Base-by-base conservation (phyloP, 495 filamentous ascomycete genomes). In the Neurospora sp. region DNA sequence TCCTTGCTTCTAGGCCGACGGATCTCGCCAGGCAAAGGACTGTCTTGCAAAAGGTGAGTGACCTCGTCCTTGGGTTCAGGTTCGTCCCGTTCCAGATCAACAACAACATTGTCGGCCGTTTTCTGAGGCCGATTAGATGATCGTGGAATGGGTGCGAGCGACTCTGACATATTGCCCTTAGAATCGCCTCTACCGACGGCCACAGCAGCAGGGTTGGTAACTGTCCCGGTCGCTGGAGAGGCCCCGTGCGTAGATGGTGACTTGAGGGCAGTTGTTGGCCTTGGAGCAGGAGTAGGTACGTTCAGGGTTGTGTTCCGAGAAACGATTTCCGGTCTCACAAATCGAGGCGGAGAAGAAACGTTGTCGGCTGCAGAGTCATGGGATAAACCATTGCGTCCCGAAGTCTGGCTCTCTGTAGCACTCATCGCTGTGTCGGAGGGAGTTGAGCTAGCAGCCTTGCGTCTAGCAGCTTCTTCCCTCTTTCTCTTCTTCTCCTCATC, bases 401-500 rank as follows among this genome's bases (percentile, higher is more conserved):
- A 0, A n/a, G 8, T 27, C n/a, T 46, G 69, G 20, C 31, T 40
- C 12, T 70, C 70, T 5, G 31, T 20, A 1, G 72, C 37, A 18
- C 44, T 59, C 31, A 12, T 27, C 7, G 18, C 10, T 11, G 20
- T 23, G 11, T 59, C 69, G 23, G 71, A 23, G 11, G 42, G 31
- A 35, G 70, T 35, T 69, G 44, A 38, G 44, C 42, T 59, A 14
- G 20, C 44, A 35, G 20, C 42, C 23, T 46, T 59, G 42, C 31
- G 31, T 69, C 42, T 72, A 35, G 71, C 71, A 69, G 42, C 42
- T 37, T 69, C 38, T 16, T 69, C 75, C 9, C 54, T 76, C 66
- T 79, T 81, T 71, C 74, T 74, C 72, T 76, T 72, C 48, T 70
- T 78, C 2, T 72, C 72, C 5, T 31, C 69, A 40, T 76, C 73